Evolutionary conservation across 345 rosid species (phyloP).

Genomic region (Citrus trifoliata): DNA sequence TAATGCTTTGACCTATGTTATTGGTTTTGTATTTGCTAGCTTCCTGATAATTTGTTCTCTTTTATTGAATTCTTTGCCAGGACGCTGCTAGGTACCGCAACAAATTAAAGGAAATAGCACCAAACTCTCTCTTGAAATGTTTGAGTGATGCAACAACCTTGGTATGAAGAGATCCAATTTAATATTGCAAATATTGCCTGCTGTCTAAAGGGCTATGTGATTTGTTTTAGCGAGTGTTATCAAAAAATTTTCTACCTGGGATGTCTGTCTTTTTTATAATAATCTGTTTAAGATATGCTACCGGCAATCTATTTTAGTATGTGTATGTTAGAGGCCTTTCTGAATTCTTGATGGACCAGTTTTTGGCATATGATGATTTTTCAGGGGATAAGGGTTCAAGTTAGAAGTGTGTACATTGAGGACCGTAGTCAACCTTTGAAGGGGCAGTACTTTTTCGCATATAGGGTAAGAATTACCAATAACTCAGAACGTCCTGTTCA

Average conservation of each 20-base stretch:
- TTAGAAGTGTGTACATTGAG: slow-evolving; percentile 68
- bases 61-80: slow-evolving; percentile 29
- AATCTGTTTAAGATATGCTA: background rate
- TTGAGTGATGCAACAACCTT: slow-evolving; percentile 69
- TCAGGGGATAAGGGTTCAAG: slow-evolving; percentile 71
- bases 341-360: background rate
- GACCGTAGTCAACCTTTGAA: slow-evolving; percentile 60
- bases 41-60: background rate
- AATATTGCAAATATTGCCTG: background rate
- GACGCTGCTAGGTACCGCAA: slow-evolving; percentile 59
- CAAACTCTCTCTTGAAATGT: slow-evolving; percentile 57
- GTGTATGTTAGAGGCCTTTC: background rate
- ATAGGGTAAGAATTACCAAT: slow-evolving; percentile 66
- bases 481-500: slow-evolving; percentile 70
- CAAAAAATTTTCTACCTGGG: background rate
- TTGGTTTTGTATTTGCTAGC: background rate
- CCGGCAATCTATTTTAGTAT: background rate
- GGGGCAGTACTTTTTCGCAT: slow-evolving; percentile 70
- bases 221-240: background rate
- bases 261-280: background rate
- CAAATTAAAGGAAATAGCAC: slow-evolving; percentile 60
- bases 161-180: slow-evolving; percentile 36
- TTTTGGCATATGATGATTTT: background rate
- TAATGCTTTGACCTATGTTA: background rate
- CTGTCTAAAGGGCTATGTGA: background rate